Conservation (phyloP, 495 filamentous ascomycete species). For the Neurospora sp. region DNA sequence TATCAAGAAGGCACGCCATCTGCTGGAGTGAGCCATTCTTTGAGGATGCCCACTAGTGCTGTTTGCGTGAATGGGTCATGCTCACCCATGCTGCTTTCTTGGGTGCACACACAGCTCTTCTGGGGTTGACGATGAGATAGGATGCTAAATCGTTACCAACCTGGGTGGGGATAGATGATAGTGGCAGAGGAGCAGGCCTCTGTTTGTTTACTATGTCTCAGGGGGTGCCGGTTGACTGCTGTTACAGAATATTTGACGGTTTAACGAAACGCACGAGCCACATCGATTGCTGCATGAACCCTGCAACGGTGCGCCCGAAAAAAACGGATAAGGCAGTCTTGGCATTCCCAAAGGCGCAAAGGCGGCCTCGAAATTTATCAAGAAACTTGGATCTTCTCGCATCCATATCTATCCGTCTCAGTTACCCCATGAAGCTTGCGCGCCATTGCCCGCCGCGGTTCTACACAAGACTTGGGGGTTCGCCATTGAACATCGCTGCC, state of each 20-base stretch:
- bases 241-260: background rate
- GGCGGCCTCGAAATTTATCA: background rate
- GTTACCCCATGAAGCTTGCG: background rate
- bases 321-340: background rate
- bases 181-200: background rate
- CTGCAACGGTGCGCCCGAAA: background rate
- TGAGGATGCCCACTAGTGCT: background rate
- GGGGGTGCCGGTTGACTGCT: background rate
- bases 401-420: background rate
- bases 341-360: background rate
- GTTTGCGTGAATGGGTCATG: background rate
- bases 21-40: background rate
- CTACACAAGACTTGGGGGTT: background rate
- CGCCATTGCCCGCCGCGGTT: background rate
- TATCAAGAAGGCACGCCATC: slow-evolving; percentile 5
- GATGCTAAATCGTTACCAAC: background rate
- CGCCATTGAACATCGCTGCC: slow-evolving; percentile 1
- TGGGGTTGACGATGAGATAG: background rate
- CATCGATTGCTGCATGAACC: background rate
- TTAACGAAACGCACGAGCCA: background rate
- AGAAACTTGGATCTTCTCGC: background rate
- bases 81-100: background rate
- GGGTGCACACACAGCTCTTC: background rate
- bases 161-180: background rate
- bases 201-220: background rate